A percentile compares a stretch with the other conserved stretches of the same genome.
Evolutionary conservation across 179 eudicot species (phyloP).

Genomic region (Beta corolliflora): DNA sequence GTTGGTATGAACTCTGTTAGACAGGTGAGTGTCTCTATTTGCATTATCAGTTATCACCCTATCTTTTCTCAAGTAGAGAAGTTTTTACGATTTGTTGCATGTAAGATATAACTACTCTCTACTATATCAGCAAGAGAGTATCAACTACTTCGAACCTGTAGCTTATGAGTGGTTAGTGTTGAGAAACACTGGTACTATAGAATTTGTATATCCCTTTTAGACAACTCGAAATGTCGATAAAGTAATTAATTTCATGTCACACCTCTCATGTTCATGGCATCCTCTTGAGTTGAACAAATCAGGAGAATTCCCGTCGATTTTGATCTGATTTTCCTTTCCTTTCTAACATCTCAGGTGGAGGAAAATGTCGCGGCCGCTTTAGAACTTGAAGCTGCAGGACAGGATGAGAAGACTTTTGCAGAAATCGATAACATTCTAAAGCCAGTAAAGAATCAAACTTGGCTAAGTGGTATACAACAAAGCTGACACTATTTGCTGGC

Average conservation of each 20-base stretch:
- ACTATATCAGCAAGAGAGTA: neutral
- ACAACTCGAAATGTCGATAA: neutral
- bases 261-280: neutral
- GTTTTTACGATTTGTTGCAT: neutral
- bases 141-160: neutral
- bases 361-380: constrained; percentile 77
- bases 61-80: constrained; percentile 1
- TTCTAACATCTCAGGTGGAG: constrained; percentile 58
- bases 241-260: neutral
- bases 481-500: neutral
- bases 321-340: neutral
- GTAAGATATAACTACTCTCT: neutral
- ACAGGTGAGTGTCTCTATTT: constrained; percentile 50
- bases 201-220: neutral
- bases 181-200: neutral
- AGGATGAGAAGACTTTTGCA: constrained; percentile 52
- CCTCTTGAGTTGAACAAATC: neutral
- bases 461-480: constrained; percentile 81
- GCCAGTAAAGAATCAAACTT: constrained; percentile 82
- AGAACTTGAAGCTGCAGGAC: constrained; percentile 56
- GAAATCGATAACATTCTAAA: constrained; percentile 73
- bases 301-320: neutral
- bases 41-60: neutral
- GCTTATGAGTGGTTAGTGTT: neutral
- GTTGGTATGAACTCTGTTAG: constrained; percentile 91